phyloP scores from a whole-genome alignment of 2,329 filamentous ascomycete species.

The Curvularia lunata region DNA sequence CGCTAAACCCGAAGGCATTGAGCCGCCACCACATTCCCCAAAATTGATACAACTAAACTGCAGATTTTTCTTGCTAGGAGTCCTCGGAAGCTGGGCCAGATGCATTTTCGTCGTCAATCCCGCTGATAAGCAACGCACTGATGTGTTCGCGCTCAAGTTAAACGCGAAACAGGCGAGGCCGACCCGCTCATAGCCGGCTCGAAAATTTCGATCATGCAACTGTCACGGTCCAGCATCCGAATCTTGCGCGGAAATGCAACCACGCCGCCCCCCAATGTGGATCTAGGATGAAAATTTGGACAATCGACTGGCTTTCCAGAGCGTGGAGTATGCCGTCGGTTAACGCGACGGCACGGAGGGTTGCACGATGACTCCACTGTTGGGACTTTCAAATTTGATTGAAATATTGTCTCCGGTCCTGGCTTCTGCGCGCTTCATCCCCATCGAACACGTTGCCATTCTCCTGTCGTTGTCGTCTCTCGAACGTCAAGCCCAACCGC shows the following conservation, averaged over 20 bases:
- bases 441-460: slow-evolving; percentile 21
- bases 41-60: slow-evolving; percentile 23
- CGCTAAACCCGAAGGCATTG: slow-evolving; percentile 19
- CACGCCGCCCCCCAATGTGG: slow-evolving; percentile 35
- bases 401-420: slow-evolving; percentile 31
- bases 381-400: slow-evolving; percentile 19
- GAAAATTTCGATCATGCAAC: slow-evolving; percentile 36
- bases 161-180: slow-evolving; percentile 19
- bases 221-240: slow-evolving; percentile 26
- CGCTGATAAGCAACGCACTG: slow-evolving; percentile 7
- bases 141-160: slow-evolving; percentile 15
- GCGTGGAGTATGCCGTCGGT: slow-evolving; percentile 35
- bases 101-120: slow-evolving; percentile 11
- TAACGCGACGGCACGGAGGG: slow-evolving; percentile 26
- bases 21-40: slow-evolving; percentile 25
- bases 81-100: slow-evolving; percentile 18
- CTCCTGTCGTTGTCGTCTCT: slow-evolving; percentile 14
- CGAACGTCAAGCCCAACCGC: slow-evolving; percentile 18
- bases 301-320: slow-evolving; percentile 32
- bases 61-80: slow-evolving; percentile 36
- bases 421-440: slow-evolving; percentile 22
- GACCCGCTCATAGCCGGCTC: slow-evolving; percentile 36
- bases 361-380: slow-evolving; percentile 29
- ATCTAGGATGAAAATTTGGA: slow-evolving; percentile 43
- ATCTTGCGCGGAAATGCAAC: slow-evolving; percentile 25